Conservation (phyloP, 441 rosid genomes). For the Gossypium armourianum region DNA sequence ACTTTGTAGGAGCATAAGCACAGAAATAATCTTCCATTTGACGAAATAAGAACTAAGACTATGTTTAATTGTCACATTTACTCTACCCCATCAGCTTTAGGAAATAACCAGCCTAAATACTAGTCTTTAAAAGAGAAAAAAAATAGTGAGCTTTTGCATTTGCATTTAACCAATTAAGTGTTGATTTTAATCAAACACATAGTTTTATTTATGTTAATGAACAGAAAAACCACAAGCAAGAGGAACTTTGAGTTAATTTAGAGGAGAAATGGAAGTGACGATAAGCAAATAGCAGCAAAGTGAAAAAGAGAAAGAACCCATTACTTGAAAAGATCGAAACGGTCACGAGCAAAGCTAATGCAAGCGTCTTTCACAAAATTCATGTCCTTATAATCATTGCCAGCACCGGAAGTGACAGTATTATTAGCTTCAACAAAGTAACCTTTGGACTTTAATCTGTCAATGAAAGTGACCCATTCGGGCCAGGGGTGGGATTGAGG, state of each 20-base stretch:
- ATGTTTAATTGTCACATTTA: not conserved
- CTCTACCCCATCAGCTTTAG: not conserved
- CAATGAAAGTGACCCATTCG: conserved; percentile 74
- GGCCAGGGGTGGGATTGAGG: conserved; percentile 65
- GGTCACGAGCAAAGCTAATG: conserved; percentile 79
- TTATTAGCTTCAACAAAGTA: conserved; percentile 34
- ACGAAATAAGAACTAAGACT: not conserved
- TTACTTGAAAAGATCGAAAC: conserved; percentile 70
- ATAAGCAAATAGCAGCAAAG: not conserved
- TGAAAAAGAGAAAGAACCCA: not conserved
- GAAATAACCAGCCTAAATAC: not conserved
- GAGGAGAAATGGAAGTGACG: not conserved
- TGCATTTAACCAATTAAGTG: not conserved
- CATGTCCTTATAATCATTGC: conserved; percentile 42
- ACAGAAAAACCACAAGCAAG: not conserved
- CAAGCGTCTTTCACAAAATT: conserved; percentile 62
- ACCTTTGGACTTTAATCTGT: conserved; percentile 55
- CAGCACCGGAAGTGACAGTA: not conserved
- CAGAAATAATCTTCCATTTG: not conserved
- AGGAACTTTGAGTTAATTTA: not conserved
- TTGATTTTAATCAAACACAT: not conserved
- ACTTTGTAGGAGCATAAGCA: not conserved
- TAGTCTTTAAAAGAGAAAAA: not conserved
- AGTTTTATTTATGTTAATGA: not conserved
- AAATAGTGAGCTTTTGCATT: not conserved